Base-by-base conservation (phyloP, 164 flowering plant species). In the Magnolia officinalis region DNA sequence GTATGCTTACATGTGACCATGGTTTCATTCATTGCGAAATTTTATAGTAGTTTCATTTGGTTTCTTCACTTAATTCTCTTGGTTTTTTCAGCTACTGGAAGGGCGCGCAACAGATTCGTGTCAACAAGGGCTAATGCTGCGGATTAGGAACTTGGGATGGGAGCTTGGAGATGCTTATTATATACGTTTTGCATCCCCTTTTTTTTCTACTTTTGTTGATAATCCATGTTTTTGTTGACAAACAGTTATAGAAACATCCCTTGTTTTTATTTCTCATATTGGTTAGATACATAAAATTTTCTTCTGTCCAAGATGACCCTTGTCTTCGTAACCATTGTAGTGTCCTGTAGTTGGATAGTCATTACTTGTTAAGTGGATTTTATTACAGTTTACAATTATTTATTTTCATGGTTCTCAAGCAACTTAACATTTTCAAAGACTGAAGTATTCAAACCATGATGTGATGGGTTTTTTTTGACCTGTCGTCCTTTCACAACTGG, bases 81-180 rank as follows among this genome's bases (percentile, higher is more conserved):
- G 8, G 70, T 76, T 29, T 4, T 70, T 86, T 82, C 89, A 95
- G 99, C 74, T 83, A 21, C 77, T 95, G 70, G 99, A 92, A 77
- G 95, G 97, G 49, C 29, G 29, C 24, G 1, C 96, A 92, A 78
- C 64, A 29, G 45, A 87, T 95, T 76, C 99, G 98, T 1, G 99
- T 95, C 73, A 95, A 93, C 86, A 93, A 88, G 84, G 97, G 97
- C 1, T 93, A 87, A 78, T 58, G 23, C 37, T 73, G 67, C 14
- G 23, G 72, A 26, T 45, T 6, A 19, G 74, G 51, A 69, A 29
- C 59, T 70, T 21, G 29, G 66, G 49, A 71, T 21, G 29, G 66
- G 49, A 71, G 66, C 68, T 31, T 16, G 66, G 65, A 55, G n/a
- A 65, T 37, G 45, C 4, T 37, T 37, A 37, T 37, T 26, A 26